Evolutionary conservation across 192 early-diverging fungal genomes (phyloP).

Genomic region (Backusella westeae): DNA sequence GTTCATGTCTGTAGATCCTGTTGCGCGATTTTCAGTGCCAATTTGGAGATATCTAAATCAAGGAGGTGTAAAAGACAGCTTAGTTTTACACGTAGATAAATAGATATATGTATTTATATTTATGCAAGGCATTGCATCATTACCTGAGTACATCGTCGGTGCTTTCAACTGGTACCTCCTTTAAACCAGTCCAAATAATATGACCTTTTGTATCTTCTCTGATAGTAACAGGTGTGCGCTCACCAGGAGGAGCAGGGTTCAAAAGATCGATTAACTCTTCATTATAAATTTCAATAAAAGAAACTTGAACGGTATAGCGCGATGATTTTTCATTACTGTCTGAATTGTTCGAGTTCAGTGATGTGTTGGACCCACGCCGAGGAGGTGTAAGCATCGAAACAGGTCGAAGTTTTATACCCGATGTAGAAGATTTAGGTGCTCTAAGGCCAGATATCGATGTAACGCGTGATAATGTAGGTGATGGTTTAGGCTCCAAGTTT

Average conservation of each 20-base stretch:
- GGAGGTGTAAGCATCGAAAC: constrained; percentile 9
- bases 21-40: constrained; percentile 79
- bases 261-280: constrained; percentile 96
- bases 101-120: background rate
- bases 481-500: background rate
- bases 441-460: constrained; percentile 11
- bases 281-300: constrained; percentile 96
- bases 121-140: constrained; percentile 7
- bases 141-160: constrained; percentile 74
- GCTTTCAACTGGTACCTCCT: constrained; percentile 66
- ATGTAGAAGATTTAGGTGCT: constrained; percentile 5
- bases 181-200: constrained; percentile 80
- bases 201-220: constrained; percentile 86
- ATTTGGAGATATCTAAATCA: constrained; percentile 50
- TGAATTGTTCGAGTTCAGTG: background rate
- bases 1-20: constrained; percentile 97
- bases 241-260: constrained; percentile 56
- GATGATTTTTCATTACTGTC: constrained; percentile 8
- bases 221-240: constrained; percentile 64
- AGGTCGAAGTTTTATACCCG: constrained; percentile 13
- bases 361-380: background rate
- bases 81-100: constrained; percentile 3
- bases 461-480: background rate
- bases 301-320: constrained; percentile 59
- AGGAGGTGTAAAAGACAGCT: background rate